A percentile compares a stretch with the other conserved stretches of the same genome.
Evolutionary conservation across 441 rosid species (phyloP).

Genomic region (Populus hybrid): DNA sequence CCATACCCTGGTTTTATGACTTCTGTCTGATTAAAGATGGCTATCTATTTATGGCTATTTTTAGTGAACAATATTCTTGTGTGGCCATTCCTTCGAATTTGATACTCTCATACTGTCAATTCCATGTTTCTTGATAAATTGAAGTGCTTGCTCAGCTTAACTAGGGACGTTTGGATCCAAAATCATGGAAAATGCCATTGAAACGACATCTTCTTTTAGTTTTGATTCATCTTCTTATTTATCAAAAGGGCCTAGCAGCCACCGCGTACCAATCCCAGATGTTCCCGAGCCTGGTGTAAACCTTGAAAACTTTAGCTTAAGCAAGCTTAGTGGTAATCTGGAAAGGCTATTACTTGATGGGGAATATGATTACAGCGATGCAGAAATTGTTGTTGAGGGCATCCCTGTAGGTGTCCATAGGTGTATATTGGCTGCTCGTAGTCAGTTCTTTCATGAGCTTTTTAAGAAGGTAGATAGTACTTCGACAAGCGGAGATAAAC

Average conservation of each 20-base stretch:
- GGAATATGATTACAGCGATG: background rate
- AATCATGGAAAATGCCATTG: background rate
- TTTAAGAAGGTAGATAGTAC: background rate
- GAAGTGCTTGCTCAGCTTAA: background rate
- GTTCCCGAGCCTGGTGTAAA: background rate
- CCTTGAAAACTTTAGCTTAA: background rate
- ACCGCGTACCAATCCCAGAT: background rate
- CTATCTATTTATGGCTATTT: background rate
- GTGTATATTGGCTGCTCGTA: slow-evolving; percentile 63
- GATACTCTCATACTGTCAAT: background rate
- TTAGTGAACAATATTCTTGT: background rate
- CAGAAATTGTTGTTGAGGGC: background rate
- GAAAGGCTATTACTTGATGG: background rate
- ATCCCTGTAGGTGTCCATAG: slow-evolving; percentile 9
- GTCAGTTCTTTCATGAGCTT: slow-evolving; percentile 47
- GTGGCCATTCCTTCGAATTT: background rate
- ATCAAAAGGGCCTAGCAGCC: background rate
- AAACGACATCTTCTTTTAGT: background rate
- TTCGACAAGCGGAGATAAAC: slow-evolving; percentile 36
- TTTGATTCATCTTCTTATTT: background rate
- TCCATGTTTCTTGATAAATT: background rate
- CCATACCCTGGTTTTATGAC: too few relatives aligned
- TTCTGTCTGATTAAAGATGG: background rate
- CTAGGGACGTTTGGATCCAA: background rate
- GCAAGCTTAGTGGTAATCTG: background rate